phyloP scores from a whole-genome alignment of 1,284 basidiomycete species.

The Leccinum griseonigrum region DNA sequence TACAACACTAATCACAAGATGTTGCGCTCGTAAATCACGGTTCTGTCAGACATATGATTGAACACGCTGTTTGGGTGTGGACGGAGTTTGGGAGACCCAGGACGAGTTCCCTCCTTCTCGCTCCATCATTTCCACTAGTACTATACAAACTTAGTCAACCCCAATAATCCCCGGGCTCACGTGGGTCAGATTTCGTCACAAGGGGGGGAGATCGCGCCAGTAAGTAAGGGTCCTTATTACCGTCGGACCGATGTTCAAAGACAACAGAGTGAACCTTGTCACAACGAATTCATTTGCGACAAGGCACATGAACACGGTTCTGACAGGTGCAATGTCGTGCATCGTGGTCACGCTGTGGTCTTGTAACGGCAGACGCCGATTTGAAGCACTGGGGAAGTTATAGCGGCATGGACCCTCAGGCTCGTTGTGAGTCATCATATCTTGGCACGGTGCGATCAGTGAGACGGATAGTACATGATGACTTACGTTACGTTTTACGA shows the following conservation, averaged over 20 bases:
- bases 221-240: constrained; percentile 6
- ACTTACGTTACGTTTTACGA: neutral
- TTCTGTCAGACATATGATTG: constrained; percentile 1
- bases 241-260: neutral
- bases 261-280: neutral
- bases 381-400: neutral
- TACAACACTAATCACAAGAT: neutral
- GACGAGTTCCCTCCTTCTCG: neutral
- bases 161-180: neutral
- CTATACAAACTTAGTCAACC: neutral
- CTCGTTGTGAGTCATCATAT: neutral
- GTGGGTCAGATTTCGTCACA: constrained; percentile 3
- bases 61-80: constrained; percentile 18
- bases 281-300: neutral
- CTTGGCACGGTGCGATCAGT: neutral
- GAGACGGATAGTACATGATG: neutral
- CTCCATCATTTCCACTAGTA: neutral
- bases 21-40: neutral
- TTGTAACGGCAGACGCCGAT: neutral
- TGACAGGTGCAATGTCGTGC: neutral
- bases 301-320: constrained; percentile 2
- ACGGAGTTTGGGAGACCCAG: constrained; percentile 10
- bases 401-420: neutral
- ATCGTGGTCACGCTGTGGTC: neutral
- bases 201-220: constrained; percentile 18